These are phyloP conservation scores for Solanum infundibuliforme DNA, from an alignment of 257 asterid genomes.

Conservation along the genomic window DNA sequence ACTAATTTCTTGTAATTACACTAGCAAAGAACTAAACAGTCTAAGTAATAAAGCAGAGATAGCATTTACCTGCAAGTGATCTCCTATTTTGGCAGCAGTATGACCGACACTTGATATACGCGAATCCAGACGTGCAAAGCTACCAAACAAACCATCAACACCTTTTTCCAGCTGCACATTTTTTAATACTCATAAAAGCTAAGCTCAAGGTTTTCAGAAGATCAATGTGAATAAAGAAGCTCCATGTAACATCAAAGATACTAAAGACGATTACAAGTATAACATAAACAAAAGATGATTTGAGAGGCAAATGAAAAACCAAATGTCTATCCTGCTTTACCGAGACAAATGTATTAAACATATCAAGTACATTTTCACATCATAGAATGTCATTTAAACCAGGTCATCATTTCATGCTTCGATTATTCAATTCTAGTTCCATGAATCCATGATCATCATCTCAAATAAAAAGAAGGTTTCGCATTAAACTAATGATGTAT, in stretches of 20 bases:
- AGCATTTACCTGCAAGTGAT: slow-evolving; percentile 70
- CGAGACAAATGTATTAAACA: not conserved
- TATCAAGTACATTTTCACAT: not conserved
- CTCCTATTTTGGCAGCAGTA: slow-evolving; percentile 99
- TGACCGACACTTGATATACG: slow-evolving; percentile 99
- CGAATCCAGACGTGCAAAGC: slow-evolving; percentile 91
- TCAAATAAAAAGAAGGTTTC: not conserved
- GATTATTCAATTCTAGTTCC: not conserved
- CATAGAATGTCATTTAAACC: not conserved
- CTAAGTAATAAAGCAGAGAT: not conserved
- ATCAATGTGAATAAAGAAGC: not conserved
- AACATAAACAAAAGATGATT: not conserved
- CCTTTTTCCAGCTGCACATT: slow-evolving; percentile 88
- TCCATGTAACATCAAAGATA: not conserved
- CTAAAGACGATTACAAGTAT: not conserved
- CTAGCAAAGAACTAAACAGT: not conserved
- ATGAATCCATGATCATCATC: not conserved
- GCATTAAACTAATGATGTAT: not conserved
- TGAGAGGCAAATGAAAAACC: not conserved
- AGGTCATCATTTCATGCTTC: not conserved
- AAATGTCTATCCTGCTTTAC: not conserved
- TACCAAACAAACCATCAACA: slow-evolving; percentile 90
- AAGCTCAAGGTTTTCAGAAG: not conserved
- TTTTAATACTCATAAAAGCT: not conserved
- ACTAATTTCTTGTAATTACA: not conserved